Base-by-base conservation (phyloP, 805 yeast species). In the Myxozyma kluyveri region DNA sequence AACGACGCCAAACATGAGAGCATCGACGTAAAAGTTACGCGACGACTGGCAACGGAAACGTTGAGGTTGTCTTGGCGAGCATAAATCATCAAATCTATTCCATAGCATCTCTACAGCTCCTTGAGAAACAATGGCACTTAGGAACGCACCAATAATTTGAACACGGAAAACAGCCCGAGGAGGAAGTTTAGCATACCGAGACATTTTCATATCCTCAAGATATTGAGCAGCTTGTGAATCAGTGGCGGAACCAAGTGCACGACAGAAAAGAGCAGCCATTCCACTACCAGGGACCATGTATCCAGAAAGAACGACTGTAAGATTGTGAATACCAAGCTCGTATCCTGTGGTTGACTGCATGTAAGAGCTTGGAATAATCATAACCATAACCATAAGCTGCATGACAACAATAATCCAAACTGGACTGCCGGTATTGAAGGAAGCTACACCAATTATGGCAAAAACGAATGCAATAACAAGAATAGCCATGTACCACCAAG, bases 381-480 rank as follows among this genome's bases (percentile, higher is more conserved):
- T 76, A n/a, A 44, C n/a, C 22, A 29, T 7, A 17, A 29, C 6
- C 22, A 33, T 29, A 9, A 49, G 14, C 6, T 82, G 67, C 1
- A 83, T 81, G 53, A 83, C 74, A 51, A 81, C 71, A 19, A 83
- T 68, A 1, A 83, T 83, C 83, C 84, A 83, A 17, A 80, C 72
- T 1, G 86, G 84, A 1, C 82, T 76, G 45, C 77, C 77, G 62
- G 71, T 71, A 23, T 65, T 69, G 68, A 74, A 76, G 1, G 65
- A 67, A 33, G 70, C 61, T 36, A 75, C 63, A 26, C 72, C 65
- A 9, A 70, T 72, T 23, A 53, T 46, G 21, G 45, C 42, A 27
- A 47, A 31, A 4, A 39, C 65, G 50, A 64, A 74, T 67, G 75
- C 67, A 39, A 77, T 67, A 1, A 72, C 55, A 9, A 80, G 69